Percentiles rank a stretch among this genome's conserved stretches.
Evolutionary conservation across 768 basidiomycete species (phyloP).

Genomic region (Termitomyces titanicus): DNA sequence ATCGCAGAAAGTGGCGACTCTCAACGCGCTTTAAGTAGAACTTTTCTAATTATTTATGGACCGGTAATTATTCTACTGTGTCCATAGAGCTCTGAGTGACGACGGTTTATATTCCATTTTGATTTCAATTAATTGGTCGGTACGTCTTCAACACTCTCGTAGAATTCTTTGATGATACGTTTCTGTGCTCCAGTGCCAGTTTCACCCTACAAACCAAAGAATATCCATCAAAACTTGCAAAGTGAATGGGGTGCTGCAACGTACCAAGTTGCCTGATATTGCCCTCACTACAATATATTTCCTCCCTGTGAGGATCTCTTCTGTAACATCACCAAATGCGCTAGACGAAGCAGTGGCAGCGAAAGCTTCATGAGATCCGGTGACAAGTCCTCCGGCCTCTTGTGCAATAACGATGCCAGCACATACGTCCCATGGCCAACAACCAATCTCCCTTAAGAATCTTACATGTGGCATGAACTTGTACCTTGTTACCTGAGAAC

Average conservation of each 20-base stretch:
- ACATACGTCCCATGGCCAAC: constrained; percentile 85
- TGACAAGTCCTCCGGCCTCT: constrained; percentile 82
- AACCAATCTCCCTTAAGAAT: constrained; percentile 72
- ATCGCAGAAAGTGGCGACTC: no score
- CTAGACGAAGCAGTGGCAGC: constrained; percentile 28
- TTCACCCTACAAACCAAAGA: constrained; percentile 40
- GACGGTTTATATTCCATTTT: no score
- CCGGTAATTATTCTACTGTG: no score
- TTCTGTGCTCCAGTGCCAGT: constrained; percentile 68
- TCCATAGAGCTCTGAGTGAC: no score
- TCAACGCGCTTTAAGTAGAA: no score
- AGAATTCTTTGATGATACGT: constrained; percentile 82
- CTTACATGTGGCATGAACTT: background rate
- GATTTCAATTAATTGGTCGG: constrained; percentile 40
- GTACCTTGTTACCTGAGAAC: constrained; percentile 12
- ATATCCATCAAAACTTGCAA: background rate
- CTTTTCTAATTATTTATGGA: no score
- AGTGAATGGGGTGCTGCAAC: constrained; percentile 10
- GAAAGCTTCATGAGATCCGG: constrained; percentile 59
- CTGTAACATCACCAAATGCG: constrained; percentile 60
- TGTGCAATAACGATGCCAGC: constrained; percentile 90
- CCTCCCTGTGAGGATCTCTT: constrained; percentile 69
- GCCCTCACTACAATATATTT: constrained; percentile 79
- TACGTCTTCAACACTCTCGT: constrained; percentile 73
- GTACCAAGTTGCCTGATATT: constrained; percentile 55